Evolutionary conservation across 2,329 filamentous ascomycete species (phyloP).

Genomic region (Stachybotrys elegans): DNA sequence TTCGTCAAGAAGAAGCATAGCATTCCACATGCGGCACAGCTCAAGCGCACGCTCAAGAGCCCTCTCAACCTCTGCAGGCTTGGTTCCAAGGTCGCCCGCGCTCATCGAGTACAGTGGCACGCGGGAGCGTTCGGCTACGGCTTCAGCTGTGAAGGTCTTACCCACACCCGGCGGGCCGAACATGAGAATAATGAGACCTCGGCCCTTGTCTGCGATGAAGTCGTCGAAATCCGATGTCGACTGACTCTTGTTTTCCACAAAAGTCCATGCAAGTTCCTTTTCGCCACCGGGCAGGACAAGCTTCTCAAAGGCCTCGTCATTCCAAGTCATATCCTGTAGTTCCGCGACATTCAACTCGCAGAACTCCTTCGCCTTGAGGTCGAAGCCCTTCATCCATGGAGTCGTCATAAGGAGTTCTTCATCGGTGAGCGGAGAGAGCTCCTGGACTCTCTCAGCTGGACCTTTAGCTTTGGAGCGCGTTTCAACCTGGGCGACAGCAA

Average conservation of each 20-base stretch:
- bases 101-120: slow-evolving; percentile 34
- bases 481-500: slow-evolving; percentile 9
- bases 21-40: slow-evolving; percentile 42
- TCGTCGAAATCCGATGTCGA: slow-evolving; percentile 23
- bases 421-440: slow-evolving; percentile 22
- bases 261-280: slow-evolving; percentile 33
- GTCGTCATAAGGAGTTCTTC: slow-evolving; percentile 28
- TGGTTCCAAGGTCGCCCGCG: slow-evolving; percentile 31
- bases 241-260: slow-evolving; percentile 29
- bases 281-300: slow-evolving; percentile 29
- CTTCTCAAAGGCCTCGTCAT: slow-evolving; percentile 28
- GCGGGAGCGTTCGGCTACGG: slow-evolving; percentile 30
- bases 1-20: slow-evolving; percentile 38
- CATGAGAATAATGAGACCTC: slow-evolving; percentile 40
- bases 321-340: slow-evolving; percentile 22
- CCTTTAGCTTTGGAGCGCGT: slow-evolving; percentile 7
- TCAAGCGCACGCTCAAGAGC: slow-evolving; percentile 25
- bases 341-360: slow-evolving; percentile 10
- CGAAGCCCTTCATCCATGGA: slow-evolving; percentile 32
- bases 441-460: slow-evolving; percentile 13
- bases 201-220: slow-evolving; percentile 29
- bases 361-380: slow-evolving; percentile 29
- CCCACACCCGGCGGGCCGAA: slow-evolving; percentile 40
- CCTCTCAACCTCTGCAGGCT: slow-evolving; percentile 26
- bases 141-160: slow-evolving; percentile 38